These are phyloP conservation scores for Puccinia horiana DNA, from an alignment of 1,284 basidiomycete genomes.

Conservation along the genomic window DNA sequence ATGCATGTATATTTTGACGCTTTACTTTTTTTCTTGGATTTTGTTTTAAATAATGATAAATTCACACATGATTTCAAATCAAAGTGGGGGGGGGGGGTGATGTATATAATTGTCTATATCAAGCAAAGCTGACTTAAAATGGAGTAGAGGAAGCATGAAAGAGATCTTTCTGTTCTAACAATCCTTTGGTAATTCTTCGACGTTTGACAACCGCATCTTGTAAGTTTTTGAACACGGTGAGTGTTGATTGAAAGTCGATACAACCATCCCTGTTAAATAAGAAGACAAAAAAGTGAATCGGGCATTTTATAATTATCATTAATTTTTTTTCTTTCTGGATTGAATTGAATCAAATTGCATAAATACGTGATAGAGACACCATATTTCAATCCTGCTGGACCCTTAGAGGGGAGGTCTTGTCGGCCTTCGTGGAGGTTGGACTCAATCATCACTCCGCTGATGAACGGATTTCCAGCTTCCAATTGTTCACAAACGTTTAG, in stretches of 20 bases:
- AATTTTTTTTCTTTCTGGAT: too few relatives aligned
- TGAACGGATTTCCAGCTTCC: slow-evolving; percentile 69
- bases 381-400: slow-evolving; percentile 71
- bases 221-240: slow-evolving; percentile 12
- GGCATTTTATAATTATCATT: slow-evolving; percentile 63
- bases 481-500: slow-evolving; percentile 69
- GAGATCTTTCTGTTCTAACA: not conserved
- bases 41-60: too few relatives aligned
- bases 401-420: slow-evolving; percentile 78
- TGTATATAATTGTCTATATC: too few relatives aligned
- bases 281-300: slow-evolving; percentile 57
- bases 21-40: too few relatives aligned
- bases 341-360: too few relatives aligned
- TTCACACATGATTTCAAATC: too few relatives aligned
- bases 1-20: too few relatives aligned
- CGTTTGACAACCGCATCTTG: slow-evolving; percentile 14
- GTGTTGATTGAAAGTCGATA: slow-evolving; percentile 13
- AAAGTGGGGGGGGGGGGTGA: too few relatives aligned
- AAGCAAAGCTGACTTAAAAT: too few relatives aligned
- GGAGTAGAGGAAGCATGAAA: not conserved
- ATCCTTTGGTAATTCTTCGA: not conserved
- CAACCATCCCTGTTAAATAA: slow-evolving; percentile 14
- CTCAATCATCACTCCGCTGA: slow-evolving; percentile 98
- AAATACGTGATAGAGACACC: slow-evolving; percentile 58
- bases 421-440: slow-evolving; percentile 84